Evolutionary conservation across 1,284 basidiomycete species (phyloP).

Genomic region (Austroboletus niveus): DNA sequence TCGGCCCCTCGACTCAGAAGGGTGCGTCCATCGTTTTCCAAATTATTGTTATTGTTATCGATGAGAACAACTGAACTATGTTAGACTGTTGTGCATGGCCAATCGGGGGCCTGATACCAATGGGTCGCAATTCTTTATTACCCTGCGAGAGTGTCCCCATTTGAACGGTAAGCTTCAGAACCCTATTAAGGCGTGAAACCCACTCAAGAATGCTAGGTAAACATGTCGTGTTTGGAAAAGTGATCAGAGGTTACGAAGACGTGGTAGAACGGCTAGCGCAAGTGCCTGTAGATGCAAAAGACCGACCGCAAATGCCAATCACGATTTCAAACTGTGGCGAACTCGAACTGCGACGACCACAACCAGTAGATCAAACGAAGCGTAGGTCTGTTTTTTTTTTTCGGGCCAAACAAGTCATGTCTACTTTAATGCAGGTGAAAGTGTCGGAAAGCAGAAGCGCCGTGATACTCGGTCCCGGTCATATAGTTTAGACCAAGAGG

Average conservation of each 20-base stretch:
- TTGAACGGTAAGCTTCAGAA: conserved; percentile 48
- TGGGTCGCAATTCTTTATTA: conserved; percentile 83
- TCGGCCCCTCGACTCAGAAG: conserved; percentile 63
- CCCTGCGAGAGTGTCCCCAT: conserved; percentile 69
- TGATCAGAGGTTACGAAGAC: conserved; percentile 61
- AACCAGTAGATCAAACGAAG: conserved; percentile 9
- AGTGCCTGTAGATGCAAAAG: conserved; percentile 64
- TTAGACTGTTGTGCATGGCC: conserved; percentile 77
- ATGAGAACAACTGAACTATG: neutral
- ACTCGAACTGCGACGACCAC: conserved; percentile 63
- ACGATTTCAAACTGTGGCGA: conserved; percentile 83
- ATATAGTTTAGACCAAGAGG: conserved; percentile 25
- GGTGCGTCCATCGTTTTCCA: conserved; percentile 32
- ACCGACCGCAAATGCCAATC: conserved; percentile 69
- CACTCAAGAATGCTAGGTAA: conserved; percentile 48
- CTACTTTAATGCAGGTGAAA: conserved; percentile 9
- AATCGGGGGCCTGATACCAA: conserved; percentile 82
- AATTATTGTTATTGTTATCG: neutral
- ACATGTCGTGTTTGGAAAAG: conserved; percentile 76
- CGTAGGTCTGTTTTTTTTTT: conserved; percentile 12
- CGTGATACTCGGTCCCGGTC: conserved; percentile 30
- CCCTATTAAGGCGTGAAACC: neutral
- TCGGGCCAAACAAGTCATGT: neutral
- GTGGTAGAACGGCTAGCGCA: conserved; percentile 54
- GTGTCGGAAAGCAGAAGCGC: conserved; percentile 32